These are phyloP conservation scores for Medicago truncatula DNA, from an alignment of 306 rosid species.

Conservation along the genomic window DNA sequence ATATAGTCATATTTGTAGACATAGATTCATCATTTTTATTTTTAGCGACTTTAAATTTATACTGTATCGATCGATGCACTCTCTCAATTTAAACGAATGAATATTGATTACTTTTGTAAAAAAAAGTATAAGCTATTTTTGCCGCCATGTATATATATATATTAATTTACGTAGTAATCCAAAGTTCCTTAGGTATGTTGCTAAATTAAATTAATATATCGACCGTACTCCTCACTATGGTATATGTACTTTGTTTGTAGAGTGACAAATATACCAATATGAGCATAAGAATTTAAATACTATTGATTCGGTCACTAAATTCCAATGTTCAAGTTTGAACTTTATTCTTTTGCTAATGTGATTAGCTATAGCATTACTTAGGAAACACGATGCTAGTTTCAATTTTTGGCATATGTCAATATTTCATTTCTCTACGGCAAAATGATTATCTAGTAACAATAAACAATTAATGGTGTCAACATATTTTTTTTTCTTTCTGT, in stretches of 20 bases:
- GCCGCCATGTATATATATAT: conserved; percentile 28
- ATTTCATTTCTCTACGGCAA: conserved; percentile 6
- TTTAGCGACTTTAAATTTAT: no score
- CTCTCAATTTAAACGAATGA: no score
- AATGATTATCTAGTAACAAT: background rate
- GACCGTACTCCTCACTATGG: conserved; percentile 21
- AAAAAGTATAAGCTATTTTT: conserved; percentile 21
- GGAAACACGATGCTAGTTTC: background rate
- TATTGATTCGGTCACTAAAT: conserved; percentile 10
- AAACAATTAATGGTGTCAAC: background rate
- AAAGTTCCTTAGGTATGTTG: conserved; percentile 13
- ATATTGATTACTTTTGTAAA: no score
- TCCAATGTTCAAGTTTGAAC: conserved; percentile 20
- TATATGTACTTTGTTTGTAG: conserved; percentile 39
- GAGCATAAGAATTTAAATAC: conserved; percentile 21
- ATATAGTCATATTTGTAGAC: no score
- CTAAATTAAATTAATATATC: conserved; percentile 12
- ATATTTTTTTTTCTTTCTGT: background rate
- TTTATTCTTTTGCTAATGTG: conserved; percentile 5
- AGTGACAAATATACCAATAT: conserved; percentile 15
- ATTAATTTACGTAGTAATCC: background rate
- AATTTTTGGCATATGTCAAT: conserved; percentile 5
- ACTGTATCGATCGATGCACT: no score
- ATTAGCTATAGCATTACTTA: background rate
- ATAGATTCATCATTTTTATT: no score